Base-by-base conservation (phyloP, 78 protist species). In the Emiliania huxleyi region DNA sequence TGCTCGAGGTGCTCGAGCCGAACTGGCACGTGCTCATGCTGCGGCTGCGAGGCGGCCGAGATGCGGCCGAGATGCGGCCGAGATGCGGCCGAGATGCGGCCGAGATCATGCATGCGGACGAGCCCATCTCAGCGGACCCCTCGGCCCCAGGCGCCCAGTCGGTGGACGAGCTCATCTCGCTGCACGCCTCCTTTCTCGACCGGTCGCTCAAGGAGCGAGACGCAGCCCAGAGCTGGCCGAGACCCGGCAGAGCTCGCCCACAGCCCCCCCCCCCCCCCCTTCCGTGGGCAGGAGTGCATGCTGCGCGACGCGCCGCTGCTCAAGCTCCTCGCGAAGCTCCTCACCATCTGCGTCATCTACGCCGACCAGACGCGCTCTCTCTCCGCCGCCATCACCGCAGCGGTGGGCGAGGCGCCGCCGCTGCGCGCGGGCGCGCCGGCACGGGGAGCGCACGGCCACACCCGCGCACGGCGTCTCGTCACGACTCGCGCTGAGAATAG, bases 1-100 rank as follows among this genome's bases (percentile, higher is more conserved):
- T 90, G 93, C 69, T 94, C 69, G 98, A 97, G 94, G 94, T 93
- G 25, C 37, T 96, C 12, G 98, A 96, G 83, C 98, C 97, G 83
- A 94, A 94, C 62, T 96, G 97, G 98, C 91, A 43, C 81, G 37
- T 12, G 81, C 19, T 95, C 33, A 23, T 37, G 40, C 52, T 0
- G 62, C 2, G 49, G 42, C 29, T 94, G 79, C 42, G n/a, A 8
- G 2, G n/a, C 1, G 45, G 37, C 23, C 91, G 73, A 38, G 26
- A 8, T 0, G 25, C n/a, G n/a, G n/a, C n/a, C n/a, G n/a, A n/a
- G n/a, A n/a, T n/a, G n/a, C n/a, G n/a, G n/a, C n/a, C n/a, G n/a
- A n/a, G n/a, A n/a, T n/a, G n/a, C n/a, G n/a, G n/a, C n/a, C n/a
- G n/a, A n/a, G n/a, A n/a, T n/a, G n/a, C n/a, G n/a, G n/a, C n/a